These are phyloP conservation scores for Aspergillus incahuasiensis DNA, from an alignment of 495 filamentous ascomycete genomes.

Conservation along the genomic window DNA sequence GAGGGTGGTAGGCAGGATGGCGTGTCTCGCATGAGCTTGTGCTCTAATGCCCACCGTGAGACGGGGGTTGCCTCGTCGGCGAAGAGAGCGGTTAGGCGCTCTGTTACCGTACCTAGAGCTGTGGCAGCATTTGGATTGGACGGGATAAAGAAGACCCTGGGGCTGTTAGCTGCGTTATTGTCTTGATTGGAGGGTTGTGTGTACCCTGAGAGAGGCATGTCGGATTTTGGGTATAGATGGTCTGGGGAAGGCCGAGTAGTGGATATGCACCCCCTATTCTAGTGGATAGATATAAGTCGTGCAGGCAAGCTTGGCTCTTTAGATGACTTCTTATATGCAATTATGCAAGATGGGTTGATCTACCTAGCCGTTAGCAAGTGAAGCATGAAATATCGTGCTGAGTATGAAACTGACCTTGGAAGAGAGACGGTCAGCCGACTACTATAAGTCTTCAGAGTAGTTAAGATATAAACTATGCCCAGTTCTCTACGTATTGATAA, in stretches of 20 bases:
- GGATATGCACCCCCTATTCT: not conserved
- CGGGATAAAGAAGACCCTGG: slow-evolving; percentile 45
- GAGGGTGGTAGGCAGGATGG: slow-evolving; percentile 37
- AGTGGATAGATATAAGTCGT: no score
- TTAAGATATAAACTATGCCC: not conserved
- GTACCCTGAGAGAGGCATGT: slow-evolving; percentile 36
- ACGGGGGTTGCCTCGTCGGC: slow-evolving; percentile 34
- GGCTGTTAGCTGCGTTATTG: slow-evolving; percentile 7
- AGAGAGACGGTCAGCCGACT: not conserved
- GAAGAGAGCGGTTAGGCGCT: slow-evolving; percentile 38
- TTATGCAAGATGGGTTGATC: not conserved
- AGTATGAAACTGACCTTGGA: not conserved
- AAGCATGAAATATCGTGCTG: not conserved
- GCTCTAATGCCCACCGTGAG: slow-evolving; percentile 41
- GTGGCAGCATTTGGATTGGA: slow-evolving; percentile 40
- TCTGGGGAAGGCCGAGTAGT: not conserved
- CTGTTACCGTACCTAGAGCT: slow-evolving; percentile 30
- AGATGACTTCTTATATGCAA: not conserved
- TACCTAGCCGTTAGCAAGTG: not conserved
- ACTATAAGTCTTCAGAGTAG: not conserved
- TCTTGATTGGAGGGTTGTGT: not conserved
- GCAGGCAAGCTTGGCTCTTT: not conserved
- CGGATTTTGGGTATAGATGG: not conserved
- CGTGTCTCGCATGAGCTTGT: slow-evolving; percentile 46
- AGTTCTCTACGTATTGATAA: not conserved